These are phyloP conservation scores for Mucor sp. DNA, from an alignment of 371 early-diverging fungal species.

Conservation along the genomic window DNA sequence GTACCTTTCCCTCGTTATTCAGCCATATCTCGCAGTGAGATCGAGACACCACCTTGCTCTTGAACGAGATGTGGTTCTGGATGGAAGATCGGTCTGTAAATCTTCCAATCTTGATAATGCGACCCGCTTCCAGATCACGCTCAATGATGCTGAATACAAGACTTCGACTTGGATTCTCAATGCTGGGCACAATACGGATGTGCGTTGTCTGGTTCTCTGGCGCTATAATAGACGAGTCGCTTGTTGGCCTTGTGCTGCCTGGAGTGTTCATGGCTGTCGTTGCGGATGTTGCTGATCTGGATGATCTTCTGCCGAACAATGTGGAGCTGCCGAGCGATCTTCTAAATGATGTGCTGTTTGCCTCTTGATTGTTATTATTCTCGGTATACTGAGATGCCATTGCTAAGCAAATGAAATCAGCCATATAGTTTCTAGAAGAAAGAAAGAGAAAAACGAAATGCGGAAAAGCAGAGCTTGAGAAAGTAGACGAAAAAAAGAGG, in stretches of 20 bases:
- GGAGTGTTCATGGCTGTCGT: neutral
- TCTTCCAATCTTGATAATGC: constrained; percentile 77
- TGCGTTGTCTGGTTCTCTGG: constrained; percentile 35
- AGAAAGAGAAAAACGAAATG: neutral
- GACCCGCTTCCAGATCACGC: constrained; percentile 71
- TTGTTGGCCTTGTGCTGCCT: neutral
- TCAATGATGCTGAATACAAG: constrained; percentile 83
- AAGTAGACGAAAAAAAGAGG: constrained; percentile 1
- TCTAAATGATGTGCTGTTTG: constrained; percentile 15
- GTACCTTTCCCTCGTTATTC: constrained; percentile 74
- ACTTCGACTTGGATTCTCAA: constrained; percentile 71
- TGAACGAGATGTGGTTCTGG: constrained; percentile 81
- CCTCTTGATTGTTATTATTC: constrained; percentile 2
- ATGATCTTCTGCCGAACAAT: constrained; percentile 19
- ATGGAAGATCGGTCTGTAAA: constrained; percentile 71
- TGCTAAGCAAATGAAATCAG: constrained; percentile 31
- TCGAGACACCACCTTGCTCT: constrained; percentile 92
- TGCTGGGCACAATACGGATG: constrained; percentile 79
- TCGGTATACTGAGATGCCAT: constrained; percentile 28
- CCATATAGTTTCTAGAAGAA: constrained; percentile 13
- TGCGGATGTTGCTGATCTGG: neutral
- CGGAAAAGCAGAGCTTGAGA: neutral
- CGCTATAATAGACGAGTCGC: constrained; percentile 7
- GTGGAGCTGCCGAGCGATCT: constrained; percentile 16
- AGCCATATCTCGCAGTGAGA: constrained; percentile 94